A percentile compares a stretch with the other conserved stretches of the same genome.
These are phyloP conservation scores for Conidiobolus incongruus DNA, from an alignment of 371 early-diverging fungal species.

Conservation along the genomic window DNA sequence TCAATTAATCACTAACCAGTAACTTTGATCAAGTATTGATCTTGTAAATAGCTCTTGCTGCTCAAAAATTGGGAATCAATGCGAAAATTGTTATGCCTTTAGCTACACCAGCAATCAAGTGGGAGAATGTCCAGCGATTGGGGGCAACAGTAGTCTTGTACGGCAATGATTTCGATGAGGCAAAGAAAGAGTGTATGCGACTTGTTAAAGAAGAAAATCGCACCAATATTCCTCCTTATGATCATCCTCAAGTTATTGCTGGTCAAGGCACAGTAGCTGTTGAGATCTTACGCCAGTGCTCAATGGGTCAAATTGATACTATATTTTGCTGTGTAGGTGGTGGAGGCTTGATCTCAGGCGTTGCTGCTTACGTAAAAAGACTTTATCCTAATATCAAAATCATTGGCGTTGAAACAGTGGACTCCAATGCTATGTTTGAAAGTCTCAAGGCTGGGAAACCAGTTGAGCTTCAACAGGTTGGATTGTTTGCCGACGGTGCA, in stretches of 20 bases:
- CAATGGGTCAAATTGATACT: slow-evolving; percentile 37
- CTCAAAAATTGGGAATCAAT: slow-evolving; percentile 67
- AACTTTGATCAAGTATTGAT: no score
- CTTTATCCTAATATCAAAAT: slow-evolving; percentile 62
- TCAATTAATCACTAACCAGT: no score
- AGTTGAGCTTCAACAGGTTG: slow-evolving; percentile 50
- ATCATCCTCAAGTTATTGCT: slow-evolving; percentile 93
- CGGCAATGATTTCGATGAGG: slow-evolving; percentile 85
- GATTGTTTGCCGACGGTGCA: slow-evolving; percentile 91
- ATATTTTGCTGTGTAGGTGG: slow-evolving; percentile 86
- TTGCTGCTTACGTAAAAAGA: slow-evolving; percentile 76
- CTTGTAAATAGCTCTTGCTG: slow-evolving; percentile 67
- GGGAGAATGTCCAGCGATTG: slow-evolving; percentile 69
- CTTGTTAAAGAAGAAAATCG: slow-evolving; percentile 40
- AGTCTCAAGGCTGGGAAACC: slow-evolving; percentile 37
- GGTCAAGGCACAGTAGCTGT: slow-evolving; percentile 93
- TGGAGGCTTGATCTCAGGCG: slow-evolving; percentile 83
- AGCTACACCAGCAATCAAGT: slow-evolving; percentile 48
- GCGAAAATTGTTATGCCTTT: slow-evolving; percentile 94
- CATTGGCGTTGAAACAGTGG: slow-evolving; percentile 78
- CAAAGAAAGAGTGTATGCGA: slow-evolving; percentile 59
- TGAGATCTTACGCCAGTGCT: slow-evolving; percentile 71
- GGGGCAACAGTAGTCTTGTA: slow-evolving; percentile 73
- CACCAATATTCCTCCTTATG: slow-evolving; percentile 87
- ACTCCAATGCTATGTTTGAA: slow-evolving; percentile 74